Conservation (phyloP, 805 yeast species). For the Nakazawaea anatomiae region DNA sequence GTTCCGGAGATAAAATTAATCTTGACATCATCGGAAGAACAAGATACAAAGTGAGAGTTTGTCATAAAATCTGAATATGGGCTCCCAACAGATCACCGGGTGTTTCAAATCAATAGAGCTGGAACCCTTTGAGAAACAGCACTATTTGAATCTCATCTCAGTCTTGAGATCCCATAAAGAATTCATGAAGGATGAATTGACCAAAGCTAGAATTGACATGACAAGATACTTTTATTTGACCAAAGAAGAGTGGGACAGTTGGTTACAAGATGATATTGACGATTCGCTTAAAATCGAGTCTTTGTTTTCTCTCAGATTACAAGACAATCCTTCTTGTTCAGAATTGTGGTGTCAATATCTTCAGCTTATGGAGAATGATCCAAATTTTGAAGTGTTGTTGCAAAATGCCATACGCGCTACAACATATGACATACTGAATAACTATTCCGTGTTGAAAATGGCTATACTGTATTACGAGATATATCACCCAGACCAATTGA, state of each 20-base stretch:
- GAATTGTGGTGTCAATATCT: background rate
- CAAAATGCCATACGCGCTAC: slow-evolving; percentile 19
- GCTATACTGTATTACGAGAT: slow-evolving; percentile 9
- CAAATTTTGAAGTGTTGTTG: slow-evolving; percentile 8
- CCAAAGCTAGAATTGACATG: slow-evolving; percentile 1
- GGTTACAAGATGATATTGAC: background rate
- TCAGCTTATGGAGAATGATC: background rate
- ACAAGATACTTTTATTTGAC: background rate
- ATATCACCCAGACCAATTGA: slow-evolving; percentile 8
- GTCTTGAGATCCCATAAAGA: background rate
- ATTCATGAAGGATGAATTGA: background rate
- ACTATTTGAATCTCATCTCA: background rate
- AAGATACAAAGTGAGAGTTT: too few relatives aligned
- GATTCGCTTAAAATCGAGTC: background rate
- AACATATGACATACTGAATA: slow-evolving; percentile 21
- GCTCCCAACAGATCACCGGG: background rate
- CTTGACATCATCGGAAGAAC: background rate
- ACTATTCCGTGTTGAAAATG: slow-evolving; percentile 19
- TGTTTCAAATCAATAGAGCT: background rate
- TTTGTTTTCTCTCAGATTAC: background rate
- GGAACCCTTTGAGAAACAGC: background rate
- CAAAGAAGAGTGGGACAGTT: slow-evolving; percentile 1
- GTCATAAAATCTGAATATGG: background rate
- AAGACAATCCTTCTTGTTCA: background rate
- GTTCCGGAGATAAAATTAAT: too few relatives aligned